phyloP scores from a whole-genome alignment of 495 filamentous ascomycete genomes.

The Aspergillus avenaceus region DNA sequence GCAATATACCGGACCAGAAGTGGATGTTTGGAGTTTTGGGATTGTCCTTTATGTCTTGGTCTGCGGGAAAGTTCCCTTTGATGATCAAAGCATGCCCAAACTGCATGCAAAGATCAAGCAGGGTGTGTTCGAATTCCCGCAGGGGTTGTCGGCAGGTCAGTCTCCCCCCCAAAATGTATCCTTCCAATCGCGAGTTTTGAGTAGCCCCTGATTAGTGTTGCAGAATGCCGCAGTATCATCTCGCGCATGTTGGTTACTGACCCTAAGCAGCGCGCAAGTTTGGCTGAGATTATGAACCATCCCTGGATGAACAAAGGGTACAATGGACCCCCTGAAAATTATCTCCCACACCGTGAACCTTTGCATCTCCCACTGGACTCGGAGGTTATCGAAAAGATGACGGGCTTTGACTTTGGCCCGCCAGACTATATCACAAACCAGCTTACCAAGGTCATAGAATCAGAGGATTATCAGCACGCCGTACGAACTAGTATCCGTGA shows the following conservation, averaged over 20 bases:
- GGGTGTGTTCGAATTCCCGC: conserved; percentile 91
- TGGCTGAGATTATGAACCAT: conserved; percentile 92
- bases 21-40: conserved; percentile 98
- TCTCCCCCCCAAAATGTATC: conserved; percentile 2
- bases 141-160: conserved; percentile 84
- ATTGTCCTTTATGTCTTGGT: conserved; percentile 98
- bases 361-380: conserved; percentile 79
- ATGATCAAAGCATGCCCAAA: conserved; percentile 98
- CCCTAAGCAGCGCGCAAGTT: conserved; percentile 77
- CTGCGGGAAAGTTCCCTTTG: conserved; percentile 97
- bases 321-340: conserved; percentile 80
- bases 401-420: conserved; percentile 93
- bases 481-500: conserved; percentile 66
- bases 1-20: conserved; percentile 93
- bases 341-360: conserved; percentile 78
- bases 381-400: conserved; percentile 86
- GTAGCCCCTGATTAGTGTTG: not conserved
- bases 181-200: not conserved
- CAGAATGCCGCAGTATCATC: conserved; percentile 92
- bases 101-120: conserved; percentile 99
- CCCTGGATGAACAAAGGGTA: conserved; percentile 98
- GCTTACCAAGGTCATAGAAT: conserved; percentile 78
- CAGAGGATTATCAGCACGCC: conserved; percentile 86
- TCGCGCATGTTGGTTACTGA: conserved; percentile 96
- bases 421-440: conserved; percentile 77